Conservation (phyloP, 495 filamentous ascomycete species). For the Neurospora sp. region DNA sequence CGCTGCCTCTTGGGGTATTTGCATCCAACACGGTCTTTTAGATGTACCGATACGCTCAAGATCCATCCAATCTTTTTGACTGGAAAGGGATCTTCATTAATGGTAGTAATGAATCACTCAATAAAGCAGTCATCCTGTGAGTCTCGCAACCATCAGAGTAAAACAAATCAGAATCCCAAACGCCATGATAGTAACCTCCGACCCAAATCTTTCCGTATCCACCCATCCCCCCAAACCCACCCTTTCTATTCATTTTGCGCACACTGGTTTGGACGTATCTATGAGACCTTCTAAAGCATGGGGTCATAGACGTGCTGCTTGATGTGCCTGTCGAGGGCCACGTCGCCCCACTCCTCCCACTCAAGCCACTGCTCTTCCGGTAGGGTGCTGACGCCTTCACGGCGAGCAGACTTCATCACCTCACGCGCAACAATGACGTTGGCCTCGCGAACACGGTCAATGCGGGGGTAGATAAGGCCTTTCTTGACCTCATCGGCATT, state of each 20-base stretch:
- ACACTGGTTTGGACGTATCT: not conserved
- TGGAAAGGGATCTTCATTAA: not conserved
- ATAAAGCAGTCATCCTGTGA: not conserved
- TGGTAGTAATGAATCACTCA: not conserved
- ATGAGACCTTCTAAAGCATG: constrained; percentile 5
- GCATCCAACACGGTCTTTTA: not conserved
- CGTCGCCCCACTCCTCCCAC: constrained; percentile 71
- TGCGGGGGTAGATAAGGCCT: constrained; percentile 85
- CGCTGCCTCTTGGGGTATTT: not conserved
- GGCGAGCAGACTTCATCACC: constrained; percentile 81
- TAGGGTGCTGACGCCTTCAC: constrained; percentile 43
- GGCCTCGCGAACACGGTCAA: constrained; percentile 84
- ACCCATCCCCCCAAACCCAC: not conserved
- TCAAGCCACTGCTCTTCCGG: constrained; percentile 68
- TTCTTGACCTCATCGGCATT: constrained; percentile 69
- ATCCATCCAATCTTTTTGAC: not conserved
- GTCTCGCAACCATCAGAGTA: not conserved
- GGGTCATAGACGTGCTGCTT: constrained; percentile 76
- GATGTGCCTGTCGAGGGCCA: constrained; percentile 69
- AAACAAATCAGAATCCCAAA: not conserved
- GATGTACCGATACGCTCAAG: not conserved
- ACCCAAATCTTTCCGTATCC: not conserved
- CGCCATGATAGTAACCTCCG: not conserved
- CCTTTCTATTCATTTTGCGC: not conserved
- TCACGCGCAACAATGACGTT: constrained; percentile 78